Evolutionary conservation across 176 grass and related monocot species (phyloP), one percentile per base, ranked within the genome.

Genomic region (Oryza australiensis): DNA sequence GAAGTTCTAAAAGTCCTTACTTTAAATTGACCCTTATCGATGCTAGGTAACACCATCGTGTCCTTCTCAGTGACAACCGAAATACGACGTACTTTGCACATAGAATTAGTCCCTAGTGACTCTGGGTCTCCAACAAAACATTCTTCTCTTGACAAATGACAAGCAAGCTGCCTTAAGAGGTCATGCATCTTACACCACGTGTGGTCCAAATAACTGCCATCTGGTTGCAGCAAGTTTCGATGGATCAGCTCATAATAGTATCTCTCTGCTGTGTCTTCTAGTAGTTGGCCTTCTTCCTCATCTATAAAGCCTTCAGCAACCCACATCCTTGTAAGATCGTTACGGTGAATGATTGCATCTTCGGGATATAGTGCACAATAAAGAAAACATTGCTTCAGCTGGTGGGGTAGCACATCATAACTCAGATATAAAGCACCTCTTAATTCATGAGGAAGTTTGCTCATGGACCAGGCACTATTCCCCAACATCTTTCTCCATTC

Each of bases 331-430:
- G 35, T 26, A 72, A 94, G 30, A 22, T 82, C 33, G 1, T 45
- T 0, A 26, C 43, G 34, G 0, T 7, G 5, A 35, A 35, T 35
- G 34, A 6, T 35, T 1, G 34, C 34, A 0, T 35, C 5, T 35
- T 35, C 34, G 7, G 34, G 34, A 1, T 1, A 35, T 0, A 35
- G 5, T 35, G 34, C 34, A 35, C 34, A 87, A 18, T 69, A 87
- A n/a, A 87, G 81, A 10, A 93, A 93, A 41, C 87, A 93, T 16
- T 84, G 64, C 40, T 90, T 84, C 18, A 90, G 40, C 3, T 57
- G 3, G 0, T 26, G 5, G 18, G 91, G 22, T 9, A 94, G 32
- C 10, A 81, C 86, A 7, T 86, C 75, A 20, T 86, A 94, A 45
- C 92, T 94, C 32, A 91, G 43, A 70, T 81, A 86, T 0, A 88